phyloP scores from a whole-genome alignment of 108 stramenopile genomes.

The Craspedostauros australis region DNA sequence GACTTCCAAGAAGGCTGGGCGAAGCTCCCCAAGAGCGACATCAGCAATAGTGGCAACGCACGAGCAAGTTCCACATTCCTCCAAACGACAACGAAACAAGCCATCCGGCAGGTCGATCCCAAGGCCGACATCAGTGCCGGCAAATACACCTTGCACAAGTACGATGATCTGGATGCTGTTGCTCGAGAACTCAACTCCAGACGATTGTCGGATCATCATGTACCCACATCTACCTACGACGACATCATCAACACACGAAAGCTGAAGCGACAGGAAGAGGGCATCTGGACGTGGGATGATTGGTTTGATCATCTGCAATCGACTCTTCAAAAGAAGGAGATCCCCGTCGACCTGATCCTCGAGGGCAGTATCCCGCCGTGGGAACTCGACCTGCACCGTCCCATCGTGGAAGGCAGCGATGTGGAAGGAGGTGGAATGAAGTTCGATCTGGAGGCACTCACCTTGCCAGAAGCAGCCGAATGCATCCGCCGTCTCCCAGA shows the following conservation, averaged over 20 bases:
- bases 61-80: background rate
- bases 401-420: background rate
- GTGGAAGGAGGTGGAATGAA: background rate
- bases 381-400: constrained; percentile 35
- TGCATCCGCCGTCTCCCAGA: constrained; percentile 27
- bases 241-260: constrained; percentile 15
- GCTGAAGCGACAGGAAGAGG: constrained; percentile 10
- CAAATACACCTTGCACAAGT: constrained; percentile 8
- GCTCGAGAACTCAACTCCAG: constrained; percentile 15
- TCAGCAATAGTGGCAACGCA: no score
- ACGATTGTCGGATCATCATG: constrained; percentile 19
- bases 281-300: constrained; percentile 30
- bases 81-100: no score
- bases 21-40: no score
- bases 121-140: no score
- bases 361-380: constrained; percentile 34
- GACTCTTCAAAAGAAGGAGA: constrained; percentile 1
- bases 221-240: constrained; percentile 22
- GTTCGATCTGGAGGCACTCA: constrained; percentile 8
- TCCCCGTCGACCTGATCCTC: constrained; percentile 17
- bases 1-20: no score
- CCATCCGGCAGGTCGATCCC: no score
- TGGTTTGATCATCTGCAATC: constrained; percentile 12
- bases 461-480: constrained; percentile 15
- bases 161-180: constrained; percentile 25